Evolutionary conservation across 306 rosid species (phyloP), one percentile per base, ranked within the genome.

Genomic region (Prunus mongolica): DNA sequence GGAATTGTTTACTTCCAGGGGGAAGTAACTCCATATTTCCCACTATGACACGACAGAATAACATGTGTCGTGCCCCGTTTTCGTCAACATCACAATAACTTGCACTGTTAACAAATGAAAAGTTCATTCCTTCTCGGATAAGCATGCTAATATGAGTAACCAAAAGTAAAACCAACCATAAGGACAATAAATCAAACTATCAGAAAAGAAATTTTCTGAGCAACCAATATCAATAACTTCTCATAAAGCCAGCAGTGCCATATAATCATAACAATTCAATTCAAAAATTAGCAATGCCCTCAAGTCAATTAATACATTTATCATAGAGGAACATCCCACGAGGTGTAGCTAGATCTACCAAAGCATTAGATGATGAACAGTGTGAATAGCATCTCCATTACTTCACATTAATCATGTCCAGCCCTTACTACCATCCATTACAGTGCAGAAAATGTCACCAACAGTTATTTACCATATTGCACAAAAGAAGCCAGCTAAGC

Each of bases 81-180:
- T 91, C 96, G 87, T 91, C 98, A 91, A 84, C 82, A 88, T 93
- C 97, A 86, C 88, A 89, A 74, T 70, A 72, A 75, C 61, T 84
- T 75, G 87, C 97, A 85, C 97, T 90, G 93, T 65, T 78, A 76
- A 76, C 65, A 77, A 82, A 86, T 73, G 30, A 74, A 86, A 88
- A 76, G 65, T 75, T 79, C 51, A 87, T 76, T 77, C 47, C 78
- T 79, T 75, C 71, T 79, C 75, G 52, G 75, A 79, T 52, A 65
- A 69, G 67, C 65, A 73, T 14, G 71, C 18, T 19, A 47, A 9
- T 54, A 12, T 45, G 51, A 38, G 41, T 69, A 64, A 74, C 45
- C 73, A 76, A 12, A 52, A 8, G 22, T 27, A 18, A 27, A 27
- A 64, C 41, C 41, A 56, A 38, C 34, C 54, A 30, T 8, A 30